Conservation (phyloP, 1,139 yeast species). For the Candida anutae region DNA sequence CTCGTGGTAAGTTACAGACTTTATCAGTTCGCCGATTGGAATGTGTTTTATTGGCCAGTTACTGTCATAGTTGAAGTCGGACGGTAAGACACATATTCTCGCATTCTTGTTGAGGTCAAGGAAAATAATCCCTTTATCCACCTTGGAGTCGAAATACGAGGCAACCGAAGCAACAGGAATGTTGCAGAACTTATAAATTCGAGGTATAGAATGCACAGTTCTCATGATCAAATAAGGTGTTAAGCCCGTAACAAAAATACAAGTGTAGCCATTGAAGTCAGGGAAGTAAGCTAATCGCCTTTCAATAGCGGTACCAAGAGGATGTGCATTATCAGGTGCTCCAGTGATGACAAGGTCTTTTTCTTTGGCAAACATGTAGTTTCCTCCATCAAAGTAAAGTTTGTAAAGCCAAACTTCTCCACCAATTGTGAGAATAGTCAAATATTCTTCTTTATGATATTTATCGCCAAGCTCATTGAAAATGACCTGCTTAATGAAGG, state of each 20-base stretch:
- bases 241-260: slow-evolving; percentile 69
- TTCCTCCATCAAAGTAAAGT: slow-evolving; percentile 44
- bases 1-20: slow-evolving; percentile 67
- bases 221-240: slow-evolving; percentile 65
- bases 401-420: slow-evolving; percentile 71
- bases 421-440: slow-evolving; percentile 68
- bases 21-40: slow-evolving; percentile 55
- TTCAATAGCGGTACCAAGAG: slow-evolving; percentile 62
- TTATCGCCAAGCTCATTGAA: slow-evolving; percentile 61
- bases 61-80: slow-evolving; percentile 50
- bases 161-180: slow-evolving; percentile 60
- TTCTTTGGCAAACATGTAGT: slow-evolving; percentile 41
- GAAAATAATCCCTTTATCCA: slow-evolving; percentile 54
- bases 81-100: slow-evolving; percentile 56
- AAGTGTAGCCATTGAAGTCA: slow-evolving; percentile 49
- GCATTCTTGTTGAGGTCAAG: slow-evolving; percentile 69
- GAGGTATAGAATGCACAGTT: slow-evolving; percentile 55
- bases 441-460: slow-evolving; percentile 44
- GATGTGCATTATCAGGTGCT: slow-evolving; percentile 70
- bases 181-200: slow-evolving; percentile 61
- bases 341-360: slow-evolving; percentile 50
- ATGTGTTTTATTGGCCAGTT: slow-evolving; percentile 54
- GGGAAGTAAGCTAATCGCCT: slow-evolving; percentile 58
- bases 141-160: slow-evolving; percentile 32
- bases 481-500: slow-evolving; percentile 64